Conservation (phyloP, 257 asterid genomes). For the Nicotiana noctiflora region DNA sequence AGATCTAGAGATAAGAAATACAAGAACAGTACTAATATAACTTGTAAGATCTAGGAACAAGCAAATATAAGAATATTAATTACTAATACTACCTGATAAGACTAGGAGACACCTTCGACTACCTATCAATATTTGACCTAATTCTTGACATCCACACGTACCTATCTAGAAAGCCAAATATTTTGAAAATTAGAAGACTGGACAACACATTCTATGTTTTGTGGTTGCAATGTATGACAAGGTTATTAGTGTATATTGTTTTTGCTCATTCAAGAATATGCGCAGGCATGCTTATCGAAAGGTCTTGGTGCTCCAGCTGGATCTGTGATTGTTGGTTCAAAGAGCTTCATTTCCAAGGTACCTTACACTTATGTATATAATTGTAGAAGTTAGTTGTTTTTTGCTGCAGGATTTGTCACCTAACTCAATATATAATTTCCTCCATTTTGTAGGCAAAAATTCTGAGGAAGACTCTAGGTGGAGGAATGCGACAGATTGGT, state of each 20-base stretch:
- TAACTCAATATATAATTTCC: neutral
- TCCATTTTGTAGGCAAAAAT: constrained; percentile 55
- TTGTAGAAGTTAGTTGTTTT: neutral
- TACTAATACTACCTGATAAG: too few relatives aligned
- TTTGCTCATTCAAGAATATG: neutral
- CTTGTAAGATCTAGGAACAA: too few relatives aligned
- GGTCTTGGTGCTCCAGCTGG: constrained; percentile 98
- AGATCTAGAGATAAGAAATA: too few relatives aligned
- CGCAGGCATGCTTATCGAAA: constrained; percentile 84
- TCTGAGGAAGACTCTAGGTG: constrained; percentile 89
- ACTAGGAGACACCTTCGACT: too few relatives aligned
- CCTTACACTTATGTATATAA: neutral
- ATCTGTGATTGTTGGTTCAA: constrained; percentile 74
- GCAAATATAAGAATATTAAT: too few relatives aligned
- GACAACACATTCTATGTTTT: too few relatives aligned
- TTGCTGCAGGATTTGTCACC: neutral
- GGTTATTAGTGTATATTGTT: neutral
- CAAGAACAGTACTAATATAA: too few relatives aligned
- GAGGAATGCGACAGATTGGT: constrained; percentile 96
- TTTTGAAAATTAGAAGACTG: too few relatives aligned
- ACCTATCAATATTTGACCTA: too few relatives aligned
- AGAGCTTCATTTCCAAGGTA: constrained; percentile 69
- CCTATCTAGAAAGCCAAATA: too few relatives aligned
- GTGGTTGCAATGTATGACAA: neutral
- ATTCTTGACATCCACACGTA: too few relatives aligned